Percentiles rank a stretch among this genome's conserved stretches.
These are phyloP conservation scores for Peronospora farinosa DNA, from an alignment of 352 stramenopile species.

Conservation along the genomic window DNA sequence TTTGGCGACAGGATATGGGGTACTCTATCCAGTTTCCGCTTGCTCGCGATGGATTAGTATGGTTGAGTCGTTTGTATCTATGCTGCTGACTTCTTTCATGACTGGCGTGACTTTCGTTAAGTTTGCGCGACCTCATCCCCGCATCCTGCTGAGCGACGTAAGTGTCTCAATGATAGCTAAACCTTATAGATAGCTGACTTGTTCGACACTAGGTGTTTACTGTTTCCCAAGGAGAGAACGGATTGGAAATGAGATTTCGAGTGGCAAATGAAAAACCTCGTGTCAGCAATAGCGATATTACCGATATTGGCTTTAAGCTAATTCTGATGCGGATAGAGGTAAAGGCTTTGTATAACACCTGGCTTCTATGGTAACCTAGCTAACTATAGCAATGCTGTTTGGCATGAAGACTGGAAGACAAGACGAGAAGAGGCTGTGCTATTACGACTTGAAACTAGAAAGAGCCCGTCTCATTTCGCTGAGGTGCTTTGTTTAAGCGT, in stretches of 20 bases:
- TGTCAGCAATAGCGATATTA: slow-evolving; percentile 41
- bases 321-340: slow-evolving; percentile 64
- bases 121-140: slow-evolving; percentile 43
- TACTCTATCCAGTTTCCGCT: slow-evolving; percentile 37
- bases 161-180: neutral
- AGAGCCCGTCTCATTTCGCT: slow-evolving; percentile 44
- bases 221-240: slow-evolving; percentile 25
- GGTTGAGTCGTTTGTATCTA: slow-evolving; percentile 48
- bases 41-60: slow-evolving; percentile 49
- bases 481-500: slow-evolving; percentile 16
- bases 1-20: slow-evolving; percentile 34
- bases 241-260: slow-evolving; percentile 50
- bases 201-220: slow-evolving; percentile 31
- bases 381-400: neutral
- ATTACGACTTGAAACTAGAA: slow-evolving; percentile 52
- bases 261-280: slow-evolving; percentile 48
- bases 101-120: slow-evolving; percentile 62
- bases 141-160: slow-evolving; percentile 47
- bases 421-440: slow-evolving; percentile 49
- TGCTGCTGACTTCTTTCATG: slow-evolving; percentile 53
- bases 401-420: slow-evolving; percentile 26
- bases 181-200: slow-evolving; percentile 1
- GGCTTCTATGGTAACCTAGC: neutral
- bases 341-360: neutral
- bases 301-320: slow-evolving; percentile 54